Evolutionary conservation across 225 moss, liverwort and hornwort species (phyloP), one percentile per base, ranked within the genome.

Genomic region (Ulota crispa): DNA sequence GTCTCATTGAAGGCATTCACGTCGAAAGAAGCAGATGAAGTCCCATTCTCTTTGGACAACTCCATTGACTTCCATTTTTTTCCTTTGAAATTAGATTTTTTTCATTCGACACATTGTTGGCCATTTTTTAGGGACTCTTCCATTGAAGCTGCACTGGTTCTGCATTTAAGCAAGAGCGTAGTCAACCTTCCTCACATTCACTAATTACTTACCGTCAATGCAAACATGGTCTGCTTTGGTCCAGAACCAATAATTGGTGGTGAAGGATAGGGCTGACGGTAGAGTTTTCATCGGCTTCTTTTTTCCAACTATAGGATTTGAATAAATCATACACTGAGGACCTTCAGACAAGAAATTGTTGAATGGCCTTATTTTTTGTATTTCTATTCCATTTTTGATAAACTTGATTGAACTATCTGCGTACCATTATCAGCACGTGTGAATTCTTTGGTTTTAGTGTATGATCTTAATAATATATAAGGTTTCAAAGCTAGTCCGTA

Each of bases 1-100:
- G 21, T n/a, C 37, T 73, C 60, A 47, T 68, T 37, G 60, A 60
- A 50, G 79, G 45, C 83, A 78, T 78, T 78, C 72, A 62, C 70
- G 41, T 77, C 54, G 64, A 65, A 20, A 64, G 72, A 32, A 83
- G 34, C 78, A 32, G 79, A 68, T 79, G 60, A 84, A 12, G 12
- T 10, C 41, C 21, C 20, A 20, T n/a, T 21, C 4, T 37, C 12
- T 73, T 66, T 36, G 59, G 19, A 73, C 24, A 73, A 50, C 73
- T 37, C 28, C 66, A 47, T 50, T 27, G 19, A 50, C 52, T 64
- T 9, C n/a, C 69, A 26, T 24, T 32, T 32, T 31, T 47, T 26
- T 1, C 4, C 36, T 1, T 19, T 0, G 0, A 18, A 67, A n/a
- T 4, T 45, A 50, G 50, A 6, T 16, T 50, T 50, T 50, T 50